Conservation (phyloP, 768 basidiomycete genomes). For the Hypholoma fasciculare region DNA sequence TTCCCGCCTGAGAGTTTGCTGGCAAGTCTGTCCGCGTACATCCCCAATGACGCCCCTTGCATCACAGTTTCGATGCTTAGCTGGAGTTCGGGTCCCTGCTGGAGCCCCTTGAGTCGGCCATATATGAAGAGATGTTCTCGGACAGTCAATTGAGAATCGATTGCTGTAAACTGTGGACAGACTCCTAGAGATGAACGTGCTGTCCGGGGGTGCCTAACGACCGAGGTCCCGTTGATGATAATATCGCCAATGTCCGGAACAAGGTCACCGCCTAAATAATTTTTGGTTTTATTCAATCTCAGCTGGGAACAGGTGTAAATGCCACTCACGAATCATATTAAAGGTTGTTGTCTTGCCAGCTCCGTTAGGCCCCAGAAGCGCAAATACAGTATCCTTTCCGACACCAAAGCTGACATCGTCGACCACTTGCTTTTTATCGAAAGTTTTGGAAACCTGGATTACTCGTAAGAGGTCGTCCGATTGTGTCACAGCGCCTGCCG, state of each 20-base stretch:
- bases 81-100: slow-evolving; percentile 45
- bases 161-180: slow-evolving; percentile 84
- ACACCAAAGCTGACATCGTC: slow-evolving; percentile 76
- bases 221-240: slow-evolving; percentile 64
- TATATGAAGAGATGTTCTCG: slow-evolving; percentile 75
- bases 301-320: background rate
- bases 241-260: slow-evolving; percentile 70
- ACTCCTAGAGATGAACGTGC: slow-evolving; percentile 76
- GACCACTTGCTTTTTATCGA: slow-evolving; percentile 56
- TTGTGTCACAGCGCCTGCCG: slow-evolving; percentile 45
- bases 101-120: slow-evolving; percentile 71
- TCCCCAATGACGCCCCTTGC: slow-evolving; percentile 52
- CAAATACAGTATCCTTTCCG: slow-evolving; percentile 60
- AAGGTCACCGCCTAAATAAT: slow-evolving; percentile 60
- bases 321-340: slow-evolving; percentile 71
- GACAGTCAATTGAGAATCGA: slow-evolving; percentile 76
- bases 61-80: slow-evolving; percentile 59
- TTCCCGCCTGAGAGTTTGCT: slow-evolving; percentile 79
- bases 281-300: background rate
- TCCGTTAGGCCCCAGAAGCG: slow-evolving; percentile 78
- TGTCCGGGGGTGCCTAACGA: slow-evolving; percentile 58
- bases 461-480: slow-evolving; percentile 65
- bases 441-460: slow-evolving; percentile 62
- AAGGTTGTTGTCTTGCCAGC: slow-evolving; percentile 85
- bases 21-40: slow-evolving; percentile 71